Conservation (phyloP, 495 filamentous ascomycete species). For the Neurospora africana region DNA sequence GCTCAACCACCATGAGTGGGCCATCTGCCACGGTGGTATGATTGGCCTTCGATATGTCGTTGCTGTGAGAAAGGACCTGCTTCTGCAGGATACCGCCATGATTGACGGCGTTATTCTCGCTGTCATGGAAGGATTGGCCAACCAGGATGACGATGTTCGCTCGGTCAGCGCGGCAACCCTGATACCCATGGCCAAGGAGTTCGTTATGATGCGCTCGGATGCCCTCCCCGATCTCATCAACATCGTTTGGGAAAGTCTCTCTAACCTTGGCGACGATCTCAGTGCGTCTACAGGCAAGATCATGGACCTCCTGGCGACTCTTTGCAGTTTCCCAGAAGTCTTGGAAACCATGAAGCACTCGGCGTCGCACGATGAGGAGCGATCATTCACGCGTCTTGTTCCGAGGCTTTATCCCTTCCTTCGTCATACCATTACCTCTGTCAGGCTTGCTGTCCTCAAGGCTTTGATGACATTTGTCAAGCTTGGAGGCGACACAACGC, state of each 20-base stretch:
- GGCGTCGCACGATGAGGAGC: slow-evolving; percentile 67
- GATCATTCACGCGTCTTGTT: slow-evolving; percentile 84
- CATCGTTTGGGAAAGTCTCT: slow-evolving; percentile 95
- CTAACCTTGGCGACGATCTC: slow-evolving; percentile 87
- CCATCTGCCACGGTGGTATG: slow-evolving; percentile 96
- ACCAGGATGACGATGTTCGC: slow-evolving; percentile 90
- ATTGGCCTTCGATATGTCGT: slow-evolving; percentile 90
- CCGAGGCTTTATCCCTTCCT: slow-evolving; percentile 93
- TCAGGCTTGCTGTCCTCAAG: slow-evolving; percentile 83
- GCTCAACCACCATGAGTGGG: slow-evolving; percentile 66
- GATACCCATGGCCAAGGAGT: slow-evolving; percentile 89
- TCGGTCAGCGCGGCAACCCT: slow-evolving; percentile 93
- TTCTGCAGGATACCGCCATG: slow-evolving; percentile 69
- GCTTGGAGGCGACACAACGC: slow-evolving; percentile 70
- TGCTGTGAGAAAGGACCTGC: slow-evolving; percentile 82
- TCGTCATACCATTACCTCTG: slow-evolving; percentile 91
- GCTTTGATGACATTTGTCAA: slow-evolving; percentile 87
- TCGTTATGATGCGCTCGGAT: slow-evolving; percentile 68
- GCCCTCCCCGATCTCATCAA: slow-evolving; percentile 73
- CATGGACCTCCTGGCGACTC: slow-evolving; percentile 92
- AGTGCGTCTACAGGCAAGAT: slow-evolving; percentile 95
- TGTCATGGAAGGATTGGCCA: slow-evolving; percentile 88
- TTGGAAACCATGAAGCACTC: slow-evolving; percentile 89
- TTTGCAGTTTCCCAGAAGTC: slow-evolving; percentile 90
- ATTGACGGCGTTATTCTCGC: slow-evolving; percentile 87